These are phyloP conservation scores for Apostasia ramifera DNA, from an alignment of 106 monocot species.

Conservation along the genomic window DNA sequence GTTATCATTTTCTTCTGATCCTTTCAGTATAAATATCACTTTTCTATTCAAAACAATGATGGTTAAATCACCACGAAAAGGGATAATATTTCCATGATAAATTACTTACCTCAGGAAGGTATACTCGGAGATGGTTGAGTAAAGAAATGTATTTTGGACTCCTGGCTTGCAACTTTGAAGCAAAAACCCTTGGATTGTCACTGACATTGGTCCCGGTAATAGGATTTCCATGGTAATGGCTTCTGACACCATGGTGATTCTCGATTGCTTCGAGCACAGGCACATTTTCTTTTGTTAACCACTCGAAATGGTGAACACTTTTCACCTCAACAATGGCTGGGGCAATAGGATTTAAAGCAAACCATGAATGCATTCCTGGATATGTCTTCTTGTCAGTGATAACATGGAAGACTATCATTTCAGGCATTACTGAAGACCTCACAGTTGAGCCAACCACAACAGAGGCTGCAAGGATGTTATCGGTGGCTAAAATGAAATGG, in stretches of 20 bases:
- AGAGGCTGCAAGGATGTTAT: slow-evolving; percentile 89
- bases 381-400: slow-evolving; percentile 92
- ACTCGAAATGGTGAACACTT: slow-evolving; percentile 85
- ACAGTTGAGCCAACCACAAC: slow-evolving; percentile 77
- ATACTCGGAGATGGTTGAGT: slow-evolving; percentile 87
- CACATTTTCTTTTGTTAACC: slow-evolving; percentile 77
- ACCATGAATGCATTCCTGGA: slow-evolving; percentile 95
- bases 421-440: slow-evolving; percentile 49
- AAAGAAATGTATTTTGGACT: slow-evolving; percentile 85
- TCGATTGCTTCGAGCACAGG: slow-evolving; percentile 84
- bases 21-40: no score
- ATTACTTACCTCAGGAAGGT: slow-evolving; percentile 78
- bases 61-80: no score
- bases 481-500: slow-evolving; percentile 71
- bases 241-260: slow-evolving; percentile 57
- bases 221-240: slow-evolving; percentile 73
- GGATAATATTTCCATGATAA: no score
- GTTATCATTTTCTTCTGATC: no score
- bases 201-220: slow-evolving; percentile 25
- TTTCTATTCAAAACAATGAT: no score
- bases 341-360: slow-evolving; percentile 65
- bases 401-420: slow-evolving; percentile 78
- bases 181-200: slow-evolving; percentile 65
- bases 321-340: slow-evolving; percentile 86
- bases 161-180: slow-evolving; percentile 73